Conservation (phyloP, 1,284 basidiomycete species). For the Cutaneotrichosporon cyanovorans region DNA sequence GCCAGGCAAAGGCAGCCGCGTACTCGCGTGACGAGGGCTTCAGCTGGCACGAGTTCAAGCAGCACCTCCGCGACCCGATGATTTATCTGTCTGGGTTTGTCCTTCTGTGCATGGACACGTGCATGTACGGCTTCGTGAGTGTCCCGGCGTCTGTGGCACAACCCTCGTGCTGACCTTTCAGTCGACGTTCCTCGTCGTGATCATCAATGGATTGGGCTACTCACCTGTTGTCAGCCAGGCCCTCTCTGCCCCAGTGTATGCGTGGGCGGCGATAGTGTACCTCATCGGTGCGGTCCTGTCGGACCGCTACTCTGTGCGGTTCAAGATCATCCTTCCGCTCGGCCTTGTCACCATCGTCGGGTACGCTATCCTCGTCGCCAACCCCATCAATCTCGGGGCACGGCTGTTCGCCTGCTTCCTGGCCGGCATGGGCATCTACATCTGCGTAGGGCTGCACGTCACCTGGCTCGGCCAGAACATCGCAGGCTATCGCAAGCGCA, state of each 20-base stretch:
- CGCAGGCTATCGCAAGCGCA: constrained; percentile 25
- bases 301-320: constrained; percentile 8
- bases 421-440: constrained; percentile 25
- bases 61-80: constrained; percentile 14
- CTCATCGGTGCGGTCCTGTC: constrained; percentile 15
- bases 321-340: constrained; percentile 7
- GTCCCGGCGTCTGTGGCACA: too few species aligned
- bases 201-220: constrained; percentile 17
- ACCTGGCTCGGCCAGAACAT: constrained; percentile 23
- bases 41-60: constrained; percentile 10
- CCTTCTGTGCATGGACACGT: constrained; percentile 29
- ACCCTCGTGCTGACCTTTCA: too few species aligned
- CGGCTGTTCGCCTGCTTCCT: constrained; percentile 25
- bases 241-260: constrained; percentile 24
- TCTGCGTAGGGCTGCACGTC: constrained; percentile 24
- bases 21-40: constrained; percentile 11
- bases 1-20: constrained; percentile 6
- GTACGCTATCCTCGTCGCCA: constrained; percentile 21
- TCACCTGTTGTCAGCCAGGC: constrained; percentile 18
- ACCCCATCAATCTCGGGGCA: constrained; percentile 2
- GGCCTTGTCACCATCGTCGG: constrained; percentile 5
- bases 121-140: constrained; percentile 22
- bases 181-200: constrained; percentile 22
- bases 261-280: constrained; percentile 6
- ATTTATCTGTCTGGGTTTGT: constrained; percentile 14